Base-by-base conservation (phyloP, 805 yeast species). In the Starmerella roubikii region DNA sequence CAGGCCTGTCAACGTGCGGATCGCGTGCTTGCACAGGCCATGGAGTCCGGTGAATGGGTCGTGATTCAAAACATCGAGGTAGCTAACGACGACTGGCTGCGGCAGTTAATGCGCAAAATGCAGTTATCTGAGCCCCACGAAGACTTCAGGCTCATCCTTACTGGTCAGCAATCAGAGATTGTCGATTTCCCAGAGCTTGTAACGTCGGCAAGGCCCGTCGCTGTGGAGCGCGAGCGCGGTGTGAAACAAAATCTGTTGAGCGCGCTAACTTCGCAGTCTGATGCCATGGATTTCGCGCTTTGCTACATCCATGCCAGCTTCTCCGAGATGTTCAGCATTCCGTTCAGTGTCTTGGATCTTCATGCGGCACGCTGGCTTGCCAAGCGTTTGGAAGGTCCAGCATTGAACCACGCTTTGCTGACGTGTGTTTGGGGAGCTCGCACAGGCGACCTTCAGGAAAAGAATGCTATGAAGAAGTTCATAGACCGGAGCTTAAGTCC, bases 1-100 rank as follows among this genome's bases (percentile, higher is more conserved):
- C 56, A 54, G 9, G 71, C 74, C 0, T 52, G 66, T 1, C 58
- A 54, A n/a, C 52, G 53, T 1, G 84, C 82, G 0, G 51, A 55
- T 1, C 82, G 94, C 93, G 55, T 86, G 0, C 49, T 86, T 17
- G 56, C 84, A 20, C 93, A 86, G 52, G 91, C 91, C 49, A 61
- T 82, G 16, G 94, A 88, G 42, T 68, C 77, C 65, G 73, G 82
- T 0, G 50, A 55, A 1, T 84, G 94, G 94, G 56, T 88, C 0
- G 50, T 86, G 22, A 56, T 88, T 23, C 94, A 88, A 53, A 86
- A 86, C 52, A 62, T 82, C 11, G 94, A 88, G 42, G 68, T 79
- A 66, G 72, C 49, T 4, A 29, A 91, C 0, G 60, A 69, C 1
- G 55, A 53, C 3, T 78, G 93, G 84, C 59, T 81, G 21, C 70